Evolutionary conservation across 768 basidiomycete species (phyloP).

Genomic region (Boletales sp.): DNA sequence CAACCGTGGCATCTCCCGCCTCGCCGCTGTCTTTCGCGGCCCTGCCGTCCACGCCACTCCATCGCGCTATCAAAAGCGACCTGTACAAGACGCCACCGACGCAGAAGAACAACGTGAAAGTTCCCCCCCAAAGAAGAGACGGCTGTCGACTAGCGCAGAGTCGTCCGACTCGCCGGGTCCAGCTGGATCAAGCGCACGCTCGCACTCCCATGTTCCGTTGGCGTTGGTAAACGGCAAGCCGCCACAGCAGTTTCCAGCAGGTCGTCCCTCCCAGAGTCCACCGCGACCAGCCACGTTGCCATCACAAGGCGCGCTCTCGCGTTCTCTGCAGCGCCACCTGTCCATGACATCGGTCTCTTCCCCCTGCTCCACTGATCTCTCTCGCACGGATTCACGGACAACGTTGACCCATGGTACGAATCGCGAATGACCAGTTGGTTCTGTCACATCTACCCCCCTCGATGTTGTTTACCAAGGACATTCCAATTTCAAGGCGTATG

Average conservation of each 20-base stretch:
- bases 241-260: constrained; percentile 30
- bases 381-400: constrained; percentile 22
- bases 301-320: constrained; percentile 12
- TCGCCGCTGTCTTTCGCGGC: constrained; percentile 13
- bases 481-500: constrained; percentile 1
- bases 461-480: background rate
- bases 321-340: constrained; percentile 25
- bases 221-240: constrained; percentile 28
- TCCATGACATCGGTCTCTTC: constrained; percentile 24
- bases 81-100: constrained; percentile 5
- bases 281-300: background rate
- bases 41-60: background rate
- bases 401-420: constrained; percentile 14
- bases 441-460: too few relatives aligned
- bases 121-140: constrained; percentile 28
- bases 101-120: background rate
- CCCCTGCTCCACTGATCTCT: constrained; percentile 3
- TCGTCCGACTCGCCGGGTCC: background rate
- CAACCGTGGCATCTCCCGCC: constrained; percentile 19
- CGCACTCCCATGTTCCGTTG: constrained; percentile 10
- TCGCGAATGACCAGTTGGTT: constrained; percentile 2
- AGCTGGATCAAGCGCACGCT: too few relatives aligned
- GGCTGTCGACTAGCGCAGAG: constrained; percentile 12
- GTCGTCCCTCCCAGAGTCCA: constrained; percentile 10
- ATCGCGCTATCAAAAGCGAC: constrained; percentile 23